These are phyloP conservation scores for Debaryomyces prosopidis DNA, from an alignment of 805 yeast species.

Conservation along the genomic window DNA sequence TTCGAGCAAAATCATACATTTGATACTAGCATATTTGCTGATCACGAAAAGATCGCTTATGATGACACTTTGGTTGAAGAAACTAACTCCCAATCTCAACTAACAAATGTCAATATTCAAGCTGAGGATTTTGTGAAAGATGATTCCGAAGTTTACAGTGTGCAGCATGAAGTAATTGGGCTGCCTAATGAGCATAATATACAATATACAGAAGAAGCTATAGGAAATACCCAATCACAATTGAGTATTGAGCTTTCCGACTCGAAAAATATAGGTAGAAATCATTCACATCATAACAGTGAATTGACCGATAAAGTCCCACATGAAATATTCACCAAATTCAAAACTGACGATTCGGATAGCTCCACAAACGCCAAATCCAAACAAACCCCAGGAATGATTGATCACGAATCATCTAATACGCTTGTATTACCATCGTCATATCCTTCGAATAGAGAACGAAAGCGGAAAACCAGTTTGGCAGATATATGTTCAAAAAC, in stretches of 20 bases:
- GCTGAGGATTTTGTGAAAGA: slow-evolving; percentile 7
- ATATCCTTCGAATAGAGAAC: background rate
- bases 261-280: background rate
- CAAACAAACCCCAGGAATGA: background rate
- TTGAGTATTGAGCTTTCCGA: background rate
- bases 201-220: background rate
- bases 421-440: background rate
- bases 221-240: background rate
- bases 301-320: background rate
- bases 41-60: background rate
- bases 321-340: background rate
- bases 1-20: background rate
- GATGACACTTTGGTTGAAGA: background rate
- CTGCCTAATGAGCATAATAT: background rate
- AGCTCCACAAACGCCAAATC: background rate
- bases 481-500: slow-evolving; percentile 16
- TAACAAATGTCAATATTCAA: slow-evolving; percentile 8
- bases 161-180: background rate
- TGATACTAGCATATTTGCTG: slow-evolving; percentile 1
- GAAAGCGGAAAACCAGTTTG: slow-evolving; percentile 9
- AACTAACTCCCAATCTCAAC: slow-evolving; percentile 1
- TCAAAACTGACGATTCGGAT: background rate
- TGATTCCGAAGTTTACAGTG: background rate
- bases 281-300: too few species aligned
- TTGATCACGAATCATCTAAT: background rate